These are phyloP conservation scores for Pseudocercospora pini-densiflorae DNA, from an alignment of 2,329 filamentous ascomycete genomes.

Conservation along the genomic window DNA sequence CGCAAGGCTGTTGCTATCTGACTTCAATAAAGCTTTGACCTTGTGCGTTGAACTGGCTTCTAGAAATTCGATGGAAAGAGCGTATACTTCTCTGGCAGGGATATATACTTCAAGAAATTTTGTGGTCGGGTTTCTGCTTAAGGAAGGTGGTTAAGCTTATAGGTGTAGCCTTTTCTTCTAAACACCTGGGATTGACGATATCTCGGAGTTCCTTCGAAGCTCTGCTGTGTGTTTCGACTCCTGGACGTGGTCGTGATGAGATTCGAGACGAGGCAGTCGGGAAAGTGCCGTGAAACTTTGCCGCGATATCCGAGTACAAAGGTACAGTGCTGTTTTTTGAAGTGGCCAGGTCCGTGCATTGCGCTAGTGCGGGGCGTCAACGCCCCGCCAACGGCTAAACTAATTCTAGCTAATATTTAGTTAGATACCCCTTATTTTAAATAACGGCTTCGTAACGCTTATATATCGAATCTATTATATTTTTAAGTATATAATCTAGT, in stretches of 20 bases:
- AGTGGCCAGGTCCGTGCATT: no score
- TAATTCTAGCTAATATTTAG: no score
- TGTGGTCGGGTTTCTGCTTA: neutral
- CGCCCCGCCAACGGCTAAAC: no score
- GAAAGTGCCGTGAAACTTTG: neutral
- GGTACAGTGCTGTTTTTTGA: no score
- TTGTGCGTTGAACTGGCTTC: neutral
- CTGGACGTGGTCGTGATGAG: neutral
- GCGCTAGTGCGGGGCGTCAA: no score
- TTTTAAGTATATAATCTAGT: no score
- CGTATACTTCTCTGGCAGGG: no score
- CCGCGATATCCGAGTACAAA: neutral
- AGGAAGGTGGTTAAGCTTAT: neutral
- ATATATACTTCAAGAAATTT: neutral
- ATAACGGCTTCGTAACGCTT: no score
- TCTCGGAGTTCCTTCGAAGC: neutral
- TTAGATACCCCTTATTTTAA: no score
- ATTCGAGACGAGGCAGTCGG: neutral
- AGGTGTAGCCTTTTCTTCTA: neutral
- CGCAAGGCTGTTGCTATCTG: neutral
- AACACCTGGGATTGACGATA: neutral
- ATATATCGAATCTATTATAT: no score
- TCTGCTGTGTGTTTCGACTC: neutral
- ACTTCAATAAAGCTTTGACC: neutral
- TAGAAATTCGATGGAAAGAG: neutral